Conservation (phyloP, 1,284 basidiomycete species). For the Phaffia rhodozyma region DNA sequence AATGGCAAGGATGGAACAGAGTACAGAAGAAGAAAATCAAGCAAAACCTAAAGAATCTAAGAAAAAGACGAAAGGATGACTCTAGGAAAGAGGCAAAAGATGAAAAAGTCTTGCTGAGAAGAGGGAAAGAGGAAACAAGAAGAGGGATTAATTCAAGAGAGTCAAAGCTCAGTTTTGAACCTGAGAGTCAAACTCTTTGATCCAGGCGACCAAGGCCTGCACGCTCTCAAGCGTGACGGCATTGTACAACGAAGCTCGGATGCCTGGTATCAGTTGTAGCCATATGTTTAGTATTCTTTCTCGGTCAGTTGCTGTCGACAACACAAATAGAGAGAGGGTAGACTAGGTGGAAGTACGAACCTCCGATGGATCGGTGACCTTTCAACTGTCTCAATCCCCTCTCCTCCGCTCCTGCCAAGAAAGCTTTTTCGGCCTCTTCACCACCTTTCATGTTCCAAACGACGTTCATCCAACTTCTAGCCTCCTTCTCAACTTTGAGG, state of each 20-base stretch:
- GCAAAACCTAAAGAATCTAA: neutral
- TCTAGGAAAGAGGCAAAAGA: neutral
- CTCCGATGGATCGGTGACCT: slow-evolving; percentile 74
- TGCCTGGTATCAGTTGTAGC: slow-evolving; percentile 40
- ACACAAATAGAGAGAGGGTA: neutral
- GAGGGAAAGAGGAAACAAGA: neutral
- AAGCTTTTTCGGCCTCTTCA: slow-evolving; percentile 48
- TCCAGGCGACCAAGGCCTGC: slow-evolving; percentile 39
- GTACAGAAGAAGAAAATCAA: neutral
- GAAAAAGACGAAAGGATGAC: neutral
- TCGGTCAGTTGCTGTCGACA: neutral
- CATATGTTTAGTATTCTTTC: neutral
- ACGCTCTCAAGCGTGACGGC: slow-evolving; percentile 73
- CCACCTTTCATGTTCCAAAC: slow-evolving; percentile 65
- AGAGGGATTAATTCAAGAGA: neutral
- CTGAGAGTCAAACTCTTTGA: slow-evolving; percentile 33
- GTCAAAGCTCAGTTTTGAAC: too few species aligned
- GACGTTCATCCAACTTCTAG: slow-evolving; percentile 86
- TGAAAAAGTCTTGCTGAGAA: neutral
- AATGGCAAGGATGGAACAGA: neutral
- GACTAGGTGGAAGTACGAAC: slow-evolving; percentile 29
- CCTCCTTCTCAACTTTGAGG: slow-evolving; percentile 52
- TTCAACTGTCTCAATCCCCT: slow-evolving; percentile 72
- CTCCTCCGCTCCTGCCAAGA: slow-evolving; percentile 58
- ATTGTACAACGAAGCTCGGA: slow-evolving; percentile 89